Conservation (phyloP, 176 grass and related monocot genomes). For the Thinopyrum elongatum region DNA sequence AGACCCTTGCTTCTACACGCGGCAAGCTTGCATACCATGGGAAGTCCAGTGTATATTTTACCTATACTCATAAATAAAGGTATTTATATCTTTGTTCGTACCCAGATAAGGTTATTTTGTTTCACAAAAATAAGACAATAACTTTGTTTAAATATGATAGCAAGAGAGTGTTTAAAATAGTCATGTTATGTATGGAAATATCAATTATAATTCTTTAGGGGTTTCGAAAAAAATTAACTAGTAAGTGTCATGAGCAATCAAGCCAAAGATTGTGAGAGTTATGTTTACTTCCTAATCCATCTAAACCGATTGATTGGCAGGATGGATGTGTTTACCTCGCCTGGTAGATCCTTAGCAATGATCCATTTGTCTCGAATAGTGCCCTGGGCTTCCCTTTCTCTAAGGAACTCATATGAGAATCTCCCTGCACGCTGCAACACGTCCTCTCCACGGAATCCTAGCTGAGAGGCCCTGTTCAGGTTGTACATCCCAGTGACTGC, state of each 20-base stretch:
- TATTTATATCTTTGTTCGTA: neutral
- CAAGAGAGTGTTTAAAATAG: neutral
- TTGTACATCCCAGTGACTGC: conserved; percentile 97
- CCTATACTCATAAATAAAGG: conserved; percentile 31
- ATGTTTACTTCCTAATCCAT: neutral
- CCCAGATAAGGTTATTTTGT: conserved; percentile 40
- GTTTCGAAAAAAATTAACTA: neutral
- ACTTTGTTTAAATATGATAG: neutral
- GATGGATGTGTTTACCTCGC: conserved; percentile 46
- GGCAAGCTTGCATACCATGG: conserved; percentile 85
- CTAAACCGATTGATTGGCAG: neutral
- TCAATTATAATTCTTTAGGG: neutral
- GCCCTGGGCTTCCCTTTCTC: conserved; percentile 39
- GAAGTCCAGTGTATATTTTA: conserved; percentile 73
- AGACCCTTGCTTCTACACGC: conserved; percentile 72
- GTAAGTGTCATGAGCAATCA: neutral
- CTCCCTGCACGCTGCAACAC: conserved; percentile 43
- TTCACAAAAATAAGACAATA: neutral
- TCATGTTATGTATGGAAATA: neutral
- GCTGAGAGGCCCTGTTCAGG: conserved; percentile 65
- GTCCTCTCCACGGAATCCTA: conserved; percentile 51
- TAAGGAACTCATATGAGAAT: conserved; percentile 50
- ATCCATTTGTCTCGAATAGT: conserved; percentile 68
- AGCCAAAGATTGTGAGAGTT: conserved; percentile 20
- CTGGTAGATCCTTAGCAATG: conserved; percentile 61